These are phyloP conservation scores for Amanita muscaria DNA, from an alignment of 768 basidiomycete genomes.

Conservation along the genomic window DNA sequence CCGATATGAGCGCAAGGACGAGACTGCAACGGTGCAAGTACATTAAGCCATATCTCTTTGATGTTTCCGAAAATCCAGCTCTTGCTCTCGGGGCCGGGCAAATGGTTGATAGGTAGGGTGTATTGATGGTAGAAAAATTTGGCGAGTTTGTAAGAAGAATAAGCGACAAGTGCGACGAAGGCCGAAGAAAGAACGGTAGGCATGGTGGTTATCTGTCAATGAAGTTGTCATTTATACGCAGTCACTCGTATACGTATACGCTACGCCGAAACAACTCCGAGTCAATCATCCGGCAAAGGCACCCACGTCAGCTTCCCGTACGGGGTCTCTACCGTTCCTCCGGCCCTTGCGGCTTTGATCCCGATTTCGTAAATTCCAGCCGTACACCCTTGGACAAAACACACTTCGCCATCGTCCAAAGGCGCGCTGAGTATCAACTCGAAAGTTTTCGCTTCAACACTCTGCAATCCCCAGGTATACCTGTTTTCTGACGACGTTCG, in stretches of 20 bases:
- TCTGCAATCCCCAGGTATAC: conserved; percentile 36
- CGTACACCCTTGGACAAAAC: conserved; percentile 21
- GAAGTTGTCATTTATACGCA: not conserved
- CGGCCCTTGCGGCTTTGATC: conserved; percentile 29
- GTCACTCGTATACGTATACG: no score
- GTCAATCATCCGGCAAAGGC: not conserved
- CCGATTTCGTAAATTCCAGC: conserved; percentile 44
- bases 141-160: conserved; percentile 24
- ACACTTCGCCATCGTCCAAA: conserved; percentile 22
- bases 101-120: conserved; percentile 34
- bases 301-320: conserved; percentile 44
- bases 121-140: conserved; percentile 22
- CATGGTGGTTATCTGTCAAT: not conserved
- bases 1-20: not conserved
- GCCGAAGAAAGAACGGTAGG: not conserved
- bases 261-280: no score
- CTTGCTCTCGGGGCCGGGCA: conserved; percentile 41
- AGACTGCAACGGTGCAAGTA: conserved; percentile 15
- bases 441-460: conserved; percentile 15
- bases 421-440: not conserved
- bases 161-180: conserved; percentile 14
- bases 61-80: conserved; percentile 43
- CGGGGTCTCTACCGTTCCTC: conserved; percentile 31
- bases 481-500: conserved; percentile 15
- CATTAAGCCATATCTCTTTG: conserved; percentile 33